Percentiles rank a stretch among this genome's conserved stretches.
phyloP scores from a whole-genome alignment of 1,284 basidiomycete species.

The Trichosporon ovoides region DNA sequence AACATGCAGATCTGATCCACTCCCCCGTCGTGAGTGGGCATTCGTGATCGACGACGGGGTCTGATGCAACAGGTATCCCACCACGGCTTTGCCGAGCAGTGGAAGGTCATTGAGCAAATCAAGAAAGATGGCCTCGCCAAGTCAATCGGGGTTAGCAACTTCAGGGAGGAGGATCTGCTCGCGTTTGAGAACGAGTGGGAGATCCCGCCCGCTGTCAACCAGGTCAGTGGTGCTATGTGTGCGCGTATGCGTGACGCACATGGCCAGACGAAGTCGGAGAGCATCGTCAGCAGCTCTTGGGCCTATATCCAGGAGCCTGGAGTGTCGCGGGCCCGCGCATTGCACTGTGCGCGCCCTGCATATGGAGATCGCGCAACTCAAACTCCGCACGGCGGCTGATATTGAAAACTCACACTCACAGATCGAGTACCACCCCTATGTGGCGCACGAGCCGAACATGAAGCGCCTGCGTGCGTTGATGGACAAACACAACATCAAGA shows the following conservation, averaged over 20 bases:
- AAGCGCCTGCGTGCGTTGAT: constrained; percentile 55
- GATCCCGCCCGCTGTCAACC: constrained; percentile 67
- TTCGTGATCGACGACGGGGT: background rate
- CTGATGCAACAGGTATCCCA: constrained; percentile 7
- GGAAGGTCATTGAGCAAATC: constrained; percentile 67
- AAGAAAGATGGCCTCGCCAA: constrained; percentile 63
- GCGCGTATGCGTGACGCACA: background rate
- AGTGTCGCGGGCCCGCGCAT: too few relatives aligned
- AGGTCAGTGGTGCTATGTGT: constrained; percentile 50
- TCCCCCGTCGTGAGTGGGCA: constrained; percentile 50
- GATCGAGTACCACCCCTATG: constrained; percentile 78
- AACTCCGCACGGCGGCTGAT: background rate
- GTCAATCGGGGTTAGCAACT: constrained; percentile 82
- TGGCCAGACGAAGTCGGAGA: background rate
- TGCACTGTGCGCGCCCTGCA: too few relatives aligned
- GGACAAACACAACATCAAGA: constrained; percentile 60
- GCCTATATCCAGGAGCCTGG: too few relatives aligned
- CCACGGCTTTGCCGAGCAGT: constrained; percentile 44
- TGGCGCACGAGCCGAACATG: constrained; percentile 57
- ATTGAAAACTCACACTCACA: constrained; percentile 29
- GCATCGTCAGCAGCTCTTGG: too few relatives aligned
- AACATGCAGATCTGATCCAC: constrained; percentile 62
- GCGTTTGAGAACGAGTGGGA: constrained; percentile 57
- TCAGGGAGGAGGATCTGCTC: constrained; percentile 61
- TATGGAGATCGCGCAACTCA: too few relatives aligned